These are phyloP conservation scores for Karstenula rhodostoma DNA, from an alignment of 2,329 filamentous ascomycete genomes.

Conservation along the genomic window DNA sequence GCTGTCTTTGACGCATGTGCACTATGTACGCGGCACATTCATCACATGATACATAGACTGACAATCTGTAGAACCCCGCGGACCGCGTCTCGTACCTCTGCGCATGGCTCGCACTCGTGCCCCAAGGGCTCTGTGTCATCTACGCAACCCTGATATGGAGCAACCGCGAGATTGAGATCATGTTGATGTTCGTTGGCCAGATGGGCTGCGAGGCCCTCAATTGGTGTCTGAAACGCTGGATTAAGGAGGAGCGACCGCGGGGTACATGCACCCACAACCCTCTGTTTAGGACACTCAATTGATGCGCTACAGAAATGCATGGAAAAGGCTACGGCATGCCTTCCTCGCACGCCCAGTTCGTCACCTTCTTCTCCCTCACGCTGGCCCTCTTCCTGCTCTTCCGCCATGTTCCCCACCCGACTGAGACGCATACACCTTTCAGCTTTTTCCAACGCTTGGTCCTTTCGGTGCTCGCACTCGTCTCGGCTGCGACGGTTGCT, in stretches of 20 bases:
- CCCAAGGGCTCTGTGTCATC: constrained; percentile 87
- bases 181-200: constrained; percentile 90
- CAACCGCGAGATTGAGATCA: constrained; percentile 87
- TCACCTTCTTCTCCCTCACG: constrained; percentile 87
- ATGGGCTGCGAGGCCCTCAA: constrained; percentile 91
- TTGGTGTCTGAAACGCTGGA: constrained; percentile 85
- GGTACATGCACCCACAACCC: constrained; percentile 59
- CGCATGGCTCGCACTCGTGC: constrained; percentile 92
- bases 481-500: constrained; percentile 65
- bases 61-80: constrained; percentile 72
- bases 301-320: constrained; percentile 65
- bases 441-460: constrained; percentile 67
- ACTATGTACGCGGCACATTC: constrained; percentile 73
- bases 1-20: constrained; percentile 92
- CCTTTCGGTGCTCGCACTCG: constrained; percentile 54
- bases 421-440: constrained; percentile 63
- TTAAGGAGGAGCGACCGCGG: constrained; percentile 88
- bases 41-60: background rate
- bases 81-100: constrained; percentile 86
- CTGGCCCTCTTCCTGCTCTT: constrained; percentile 84
- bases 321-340: constrained; percentile 99
- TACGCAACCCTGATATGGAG: constrained; percentile 92
- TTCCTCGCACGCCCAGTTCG: constrained; percentile 92
- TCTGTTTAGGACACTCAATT: constrained; percentile 20
- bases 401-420: constrained; percentile 66